A percentile compares a stretch with the other conserved stretches of the same genome.
Evolutionary conservation across 371 early-diverging fungal genomes (phyloP).

Genomic region (Saksenaea vasiformis): DNA sequence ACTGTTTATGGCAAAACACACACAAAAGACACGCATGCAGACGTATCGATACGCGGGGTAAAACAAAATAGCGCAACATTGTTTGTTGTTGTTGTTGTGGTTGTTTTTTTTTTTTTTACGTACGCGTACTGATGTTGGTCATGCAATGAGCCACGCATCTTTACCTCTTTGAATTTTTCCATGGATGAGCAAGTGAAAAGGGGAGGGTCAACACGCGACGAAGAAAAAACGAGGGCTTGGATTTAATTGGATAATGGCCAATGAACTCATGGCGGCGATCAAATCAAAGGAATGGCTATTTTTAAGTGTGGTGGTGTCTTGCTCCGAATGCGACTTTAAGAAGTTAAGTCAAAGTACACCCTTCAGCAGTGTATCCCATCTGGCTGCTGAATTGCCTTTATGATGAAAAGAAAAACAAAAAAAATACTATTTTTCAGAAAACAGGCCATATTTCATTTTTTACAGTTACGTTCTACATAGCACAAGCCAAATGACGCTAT

Average conservation of each 20-base stretch:
- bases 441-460: no score
- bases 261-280: background rate
- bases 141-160: background rate
- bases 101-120: background rate
- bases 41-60: background rate
- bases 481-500: no score
- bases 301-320: no score
- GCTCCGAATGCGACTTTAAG: no score
- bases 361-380: no score
- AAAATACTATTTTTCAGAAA: no score
- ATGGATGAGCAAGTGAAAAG: conserved; percentile 18
- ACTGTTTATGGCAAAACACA: background rate
- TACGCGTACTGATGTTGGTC: background rate
- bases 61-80: no score
- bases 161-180: conserved; percentile 62
- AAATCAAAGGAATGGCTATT: background rate
- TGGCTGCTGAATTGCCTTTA: no score
- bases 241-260: background rate
- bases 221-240: background rate
- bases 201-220: background rate
- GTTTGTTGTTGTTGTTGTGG: no score
- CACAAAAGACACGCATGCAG: background rate
- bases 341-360: no score
- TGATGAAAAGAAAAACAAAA: no score
- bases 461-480: no score